Evolutionary conservation across 2,329 filamentous ascomycete species (phyloP), one percentile per base, ranked within the genome.

Genomic region (Colletotrichum sp.): DNA sequence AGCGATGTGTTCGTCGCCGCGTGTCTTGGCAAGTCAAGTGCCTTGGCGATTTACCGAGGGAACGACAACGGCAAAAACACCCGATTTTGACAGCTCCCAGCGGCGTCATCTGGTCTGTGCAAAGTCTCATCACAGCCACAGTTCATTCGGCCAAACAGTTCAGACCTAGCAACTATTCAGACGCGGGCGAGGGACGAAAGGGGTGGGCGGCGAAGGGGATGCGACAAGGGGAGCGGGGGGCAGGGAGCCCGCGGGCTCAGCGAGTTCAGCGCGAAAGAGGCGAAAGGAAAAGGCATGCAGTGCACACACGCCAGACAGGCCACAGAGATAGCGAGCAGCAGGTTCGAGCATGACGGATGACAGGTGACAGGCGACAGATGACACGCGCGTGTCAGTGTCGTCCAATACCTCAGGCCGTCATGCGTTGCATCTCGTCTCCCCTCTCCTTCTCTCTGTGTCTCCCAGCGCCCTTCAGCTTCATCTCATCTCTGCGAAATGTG

Each of bases 341-440:
- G 28, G 44, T 66, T 52, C 52, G 32, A 59, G 69, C 60, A 63
- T 67, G 52, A 55, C 36, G 49, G 62, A 52, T 75, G 72, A 64
- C 72, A 75, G 72, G 39, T 72, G 69, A 67, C 72, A 75, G 44
- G 26, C n/a, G 30, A 57, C 52, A 60, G 66, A 34, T 55, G 55
- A 68, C 52, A 57, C 39, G 66, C 69, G 63, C 62, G 57, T 34
- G 55, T 39, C 36, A 72, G 52, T 30, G 34, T 63, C 72, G 57
- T 75, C 72, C 63, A 67, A 75, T 68, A 30, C 57, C n/a, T 39
- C 72, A 15, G 21, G 21, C 21, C 7, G 28, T 34, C 21, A 68
- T 59, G 63, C 69, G 39, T 72, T 36, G 55, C 72, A 55, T 62
- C 67, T 69, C 60, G 60, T 39, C 21, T 60, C 55, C 39, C 9